A percentile compares a stretch with the other conserved stretches of the same genome.
Evolutionary conservation across 2,329 filamentous ascomycete genomes (phyloP).

Genomic region (Ciborinia camelliae): DNA sequence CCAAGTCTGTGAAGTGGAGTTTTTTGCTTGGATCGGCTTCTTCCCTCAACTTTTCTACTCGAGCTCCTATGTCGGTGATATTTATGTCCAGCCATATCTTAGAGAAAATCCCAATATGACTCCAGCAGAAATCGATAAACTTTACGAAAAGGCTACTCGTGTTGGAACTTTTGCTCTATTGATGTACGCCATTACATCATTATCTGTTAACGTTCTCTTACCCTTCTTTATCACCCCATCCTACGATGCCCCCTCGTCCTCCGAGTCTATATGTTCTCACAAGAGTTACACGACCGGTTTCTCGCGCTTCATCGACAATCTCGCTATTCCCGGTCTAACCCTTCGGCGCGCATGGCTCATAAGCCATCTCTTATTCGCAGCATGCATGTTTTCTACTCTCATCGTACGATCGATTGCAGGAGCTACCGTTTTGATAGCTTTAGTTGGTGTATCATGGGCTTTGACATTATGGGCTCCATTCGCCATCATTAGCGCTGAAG

Average conservation of each 20-base stretch:
- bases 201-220: constrained; percentile 75
- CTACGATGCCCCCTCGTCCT: constrained; percentile 51
- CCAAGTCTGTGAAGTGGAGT: constrained; percentile 76
- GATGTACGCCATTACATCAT: constrained; percentile 81
- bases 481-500: constrained; percentile 90
- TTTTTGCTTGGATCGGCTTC: constrained; percentile 91
- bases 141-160: constrained; percentile 82
- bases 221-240: constrained; percentile 83
- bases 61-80: constrained; percentile 88
- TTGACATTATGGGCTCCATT: constrained; percentile 93
- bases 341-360: constrained; percentile 84
- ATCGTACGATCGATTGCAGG: constrained; percentile 67
- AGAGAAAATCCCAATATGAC: constrained; percentile 74
- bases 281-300: constrained; percentile 33
- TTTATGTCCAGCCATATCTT: constrained; percentile 83
- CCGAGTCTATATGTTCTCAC: constrained; percentile 27
- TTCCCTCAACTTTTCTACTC: constrained; percentile 96
- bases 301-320: constrained; percentile 49
- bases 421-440: constrained; percentile 73
- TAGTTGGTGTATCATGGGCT: constrained; percentile 89
- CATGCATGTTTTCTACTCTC: constrained; percentile 79
- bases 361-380: constrained; percentile 78
- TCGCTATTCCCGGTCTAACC: constrained; percentile 79
- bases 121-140: constrained; percentile 67
- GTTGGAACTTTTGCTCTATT: constrained; percentile 87